These are phyloP conservation scores for Hypoxylon intermedium DNA, from an alignment of 495 filamentous ascomycete genomes.

Conservation along the genomic window DNA sequence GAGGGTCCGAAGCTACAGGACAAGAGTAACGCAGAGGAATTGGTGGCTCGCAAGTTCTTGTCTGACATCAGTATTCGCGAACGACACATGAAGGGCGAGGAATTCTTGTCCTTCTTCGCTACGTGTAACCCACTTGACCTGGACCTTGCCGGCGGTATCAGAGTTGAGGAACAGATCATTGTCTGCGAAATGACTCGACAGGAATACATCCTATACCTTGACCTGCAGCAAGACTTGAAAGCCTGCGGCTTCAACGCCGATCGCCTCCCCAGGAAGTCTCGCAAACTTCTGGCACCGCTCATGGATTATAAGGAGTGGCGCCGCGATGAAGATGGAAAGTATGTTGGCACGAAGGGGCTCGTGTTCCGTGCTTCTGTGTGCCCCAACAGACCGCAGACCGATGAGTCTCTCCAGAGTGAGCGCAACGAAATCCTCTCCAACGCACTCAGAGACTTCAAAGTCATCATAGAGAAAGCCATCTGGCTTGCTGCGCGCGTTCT, in stretches of 20 bases:
- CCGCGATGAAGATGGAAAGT: slow-evolving; percentile 3
- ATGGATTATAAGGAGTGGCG: not conserved
- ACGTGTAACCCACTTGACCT: slow-evolving; percentile 43
- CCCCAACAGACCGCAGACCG: not conserved
- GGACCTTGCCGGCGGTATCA: slow-evolving; percentile 12
- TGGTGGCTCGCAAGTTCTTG: slow-evolving; percentile 39
- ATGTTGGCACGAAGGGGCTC: slow-evolving; percentile 1
- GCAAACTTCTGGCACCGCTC: not conserved
- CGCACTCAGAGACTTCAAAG: not conserved
- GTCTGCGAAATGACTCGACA: slow-evolving; percentile 27
- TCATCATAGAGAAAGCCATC: slow-evolving; percentile 41
- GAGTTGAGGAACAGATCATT: slow-evolving; percentile 20
- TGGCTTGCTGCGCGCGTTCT: slow-evolving; percentile 46
- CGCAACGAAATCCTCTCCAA: not conserved
- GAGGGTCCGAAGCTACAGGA: slow-evolving; percentile 37
- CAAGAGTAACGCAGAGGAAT: slow-evolving; percentile 42
- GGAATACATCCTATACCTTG: slow-evolving; percentile 31
- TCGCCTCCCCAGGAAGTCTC: slow-evolving; percentile 4
- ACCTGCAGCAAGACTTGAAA: slow-evolving; percentile 35
- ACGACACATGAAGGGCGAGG: slow-evolving; percentile 39
- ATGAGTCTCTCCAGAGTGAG: not conserved
- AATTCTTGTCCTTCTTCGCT: slow-evolving; percentile 43
- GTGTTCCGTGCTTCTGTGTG: slow-evolving; percentile 13
- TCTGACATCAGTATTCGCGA: slow-evolving; percentile 41
- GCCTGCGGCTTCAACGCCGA: slow-evolving; percentile 24